Conservation (phyloP, 345 rosid genomes). For the Hypericum perforatum region DNA sequence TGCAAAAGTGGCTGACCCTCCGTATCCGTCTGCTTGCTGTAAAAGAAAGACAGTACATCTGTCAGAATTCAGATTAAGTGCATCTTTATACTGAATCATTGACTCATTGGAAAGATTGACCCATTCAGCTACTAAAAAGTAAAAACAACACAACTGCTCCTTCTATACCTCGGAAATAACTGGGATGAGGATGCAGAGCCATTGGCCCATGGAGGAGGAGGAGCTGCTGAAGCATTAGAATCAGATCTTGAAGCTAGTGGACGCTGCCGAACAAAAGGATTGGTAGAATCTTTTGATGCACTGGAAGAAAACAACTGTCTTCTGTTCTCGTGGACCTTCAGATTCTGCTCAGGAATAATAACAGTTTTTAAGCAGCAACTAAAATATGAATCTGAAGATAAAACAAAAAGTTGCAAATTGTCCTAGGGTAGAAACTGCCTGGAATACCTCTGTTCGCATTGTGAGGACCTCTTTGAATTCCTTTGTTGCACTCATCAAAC, state of each 20-base stretch:
- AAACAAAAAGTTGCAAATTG: neutral
- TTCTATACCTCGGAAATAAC: constrained; percentile 34
- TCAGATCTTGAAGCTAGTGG: constrained; percentile 54
- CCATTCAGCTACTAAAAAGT: neutral
- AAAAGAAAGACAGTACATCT: constrained; percentile 6
- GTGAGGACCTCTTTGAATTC: constrained; percentile 86
- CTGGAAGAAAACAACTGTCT: constrained; percentile 67
- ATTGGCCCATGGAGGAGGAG: constrained; percentile 66
- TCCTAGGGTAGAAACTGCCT: neutral
- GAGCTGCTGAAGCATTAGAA: constrained; percentile 36
- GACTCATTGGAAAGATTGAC: neutral
- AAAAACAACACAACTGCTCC: neutral
- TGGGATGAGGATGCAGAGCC: constrained; percentile 42
- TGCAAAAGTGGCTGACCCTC: constrained; percentile 50
- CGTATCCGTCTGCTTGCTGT: constrained; percentile 44
- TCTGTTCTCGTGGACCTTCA: constrained; percentile 69
- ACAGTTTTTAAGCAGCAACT: neutral
- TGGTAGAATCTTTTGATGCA: constrained; percentile 56
- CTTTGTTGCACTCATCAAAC: constrained; percentile 70
- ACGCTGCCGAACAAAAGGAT: constrained; percentile 73
- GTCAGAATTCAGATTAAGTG: neutral
- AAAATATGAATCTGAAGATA: neutral
- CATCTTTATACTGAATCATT: too few species aligned
- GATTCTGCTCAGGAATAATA: constrained; percentile 35
- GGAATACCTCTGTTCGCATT: constrained; percentile 62